A percentile compares a stretch with the other conserved stretches of the same genome.
Conservation (phyloP, 2,329 filamentous ascomycete genomes). For the Colletotrichum sp. region DNA sequence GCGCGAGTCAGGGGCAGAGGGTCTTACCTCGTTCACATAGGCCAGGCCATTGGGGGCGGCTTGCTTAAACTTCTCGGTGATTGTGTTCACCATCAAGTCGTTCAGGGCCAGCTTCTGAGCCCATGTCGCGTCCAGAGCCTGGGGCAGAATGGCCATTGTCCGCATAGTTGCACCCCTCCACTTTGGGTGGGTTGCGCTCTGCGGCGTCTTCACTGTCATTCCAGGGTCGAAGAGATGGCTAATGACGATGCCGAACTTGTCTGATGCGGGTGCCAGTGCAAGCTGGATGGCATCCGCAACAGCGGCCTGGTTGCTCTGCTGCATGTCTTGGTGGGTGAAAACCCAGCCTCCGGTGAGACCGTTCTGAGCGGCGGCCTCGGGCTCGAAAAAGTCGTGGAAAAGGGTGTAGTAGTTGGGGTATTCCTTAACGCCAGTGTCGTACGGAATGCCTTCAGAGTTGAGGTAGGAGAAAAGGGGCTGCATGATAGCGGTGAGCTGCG, state of each 20-base stretch:
- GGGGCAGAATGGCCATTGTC: slow-evolving; percentile 15
- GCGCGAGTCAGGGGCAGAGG: rapidly evolving
- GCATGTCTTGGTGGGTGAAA: slow-evolving; percentile 19
- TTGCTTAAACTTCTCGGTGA: slow-evolving; percentile 16
- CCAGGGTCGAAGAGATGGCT: slow-evolving; percentile 20
- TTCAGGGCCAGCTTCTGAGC: slow-evolving; percentile 8
- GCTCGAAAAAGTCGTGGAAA: slow-evolving; percentile 20
- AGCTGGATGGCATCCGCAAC: slow-evolving; percentile 8
- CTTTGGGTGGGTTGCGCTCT: slow-evolving; percentile 17
- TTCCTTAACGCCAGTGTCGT: slow-evolving; percentile 6
- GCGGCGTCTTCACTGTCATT: not conserved
- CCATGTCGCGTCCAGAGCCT: slow-evolving; percentile 18
- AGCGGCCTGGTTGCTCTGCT: not conserved
- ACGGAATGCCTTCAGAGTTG: slow-evolving; percentile 5
- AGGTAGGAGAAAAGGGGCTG: slow-evolving; percentile 14
- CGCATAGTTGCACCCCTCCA: slow-evolving; percentile 20
- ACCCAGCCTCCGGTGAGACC: slow-evolving; percentile 23
- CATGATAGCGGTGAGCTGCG: slow-evolving; percentile 3
- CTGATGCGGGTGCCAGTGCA: not conserved
- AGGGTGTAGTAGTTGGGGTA: slow-evolving; percentile 18
- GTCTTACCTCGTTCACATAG: slow-evolving; percentile 18
- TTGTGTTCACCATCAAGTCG: slow-evolving; percentile 22
- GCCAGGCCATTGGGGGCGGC: slow-evolving; percentile 13
- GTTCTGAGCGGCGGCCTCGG: slow-evolving; percentile 20
- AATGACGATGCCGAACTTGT: slow-evolving; percentile 11